A percentile compares a stretch with the other conserved stretches of the same genome.
Conservation (phyloP, 805 yeast species). For the Metschnikowia baotianmanensis region DNA sequence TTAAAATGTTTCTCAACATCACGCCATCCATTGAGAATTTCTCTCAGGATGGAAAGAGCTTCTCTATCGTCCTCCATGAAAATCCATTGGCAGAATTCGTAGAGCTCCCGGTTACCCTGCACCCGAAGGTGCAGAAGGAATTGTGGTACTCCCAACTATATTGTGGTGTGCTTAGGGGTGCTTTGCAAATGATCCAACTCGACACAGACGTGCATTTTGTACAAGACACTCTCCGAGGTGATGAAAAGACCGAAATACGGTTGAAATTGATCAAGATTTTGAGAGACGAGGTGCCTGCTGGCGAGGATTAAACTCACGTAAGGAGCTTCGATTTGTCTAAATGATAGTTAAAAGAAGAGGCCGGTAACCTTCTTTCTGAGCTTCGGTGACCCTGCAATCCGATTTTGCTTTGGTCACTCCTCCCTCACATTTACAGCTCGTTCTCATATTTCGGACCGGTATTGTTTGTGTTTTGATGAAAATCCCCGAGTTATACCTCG, state of each 20-base stretch:
- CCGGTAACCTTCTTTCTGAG: too few relatives aligned
- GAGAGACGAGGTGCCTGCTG: constrained; percentile 96
- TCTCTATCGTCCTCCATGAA: constrained; percentile 69
- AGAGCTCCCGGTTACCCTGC: constrained; percentile 72
- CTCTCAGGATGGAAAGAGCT: constrained; percentile 72
- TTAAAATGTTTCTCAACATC: constrained; percentile 82
- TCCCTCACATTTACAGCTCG: too few relatives aligned
- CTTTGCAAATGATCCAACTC: constrained; percentile 92
- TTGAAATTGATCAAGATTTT: constrained; percentile 68
- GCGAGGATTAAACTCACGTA: constrained; percentile 65
- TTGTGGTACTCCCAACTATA: constrained; percentile 92
- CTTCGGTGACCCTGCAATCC: too few relatives aligned
- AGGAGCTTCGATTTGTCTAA: neutral
- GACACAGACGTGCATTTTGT: constrained; percentile 82
- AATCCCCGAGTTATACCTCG: too few relatives aligned
- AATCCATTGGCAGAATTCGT: constrained; percentile 95
- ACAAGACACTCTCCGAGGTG: constrained; percentile 80
- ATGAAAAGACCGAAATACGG: constrained; percentile 73
- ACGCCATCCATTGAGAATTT: constrained; percentile 74
- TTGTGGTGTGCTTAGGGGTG: constrained; percentile 88
- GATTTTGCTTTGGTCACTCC: too few relatives aligned
- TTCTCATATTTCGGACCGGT: too few relatives aligned
- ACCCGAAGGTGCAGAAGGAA: constrained; percentile 62
- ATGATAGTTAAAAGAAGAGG: too few relatives aligned
- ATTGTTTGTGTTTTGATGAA: too few relatives aligned